Conservation (phyloP, 352 stramenopile species). For the Phytophthora quininea region DNA sequence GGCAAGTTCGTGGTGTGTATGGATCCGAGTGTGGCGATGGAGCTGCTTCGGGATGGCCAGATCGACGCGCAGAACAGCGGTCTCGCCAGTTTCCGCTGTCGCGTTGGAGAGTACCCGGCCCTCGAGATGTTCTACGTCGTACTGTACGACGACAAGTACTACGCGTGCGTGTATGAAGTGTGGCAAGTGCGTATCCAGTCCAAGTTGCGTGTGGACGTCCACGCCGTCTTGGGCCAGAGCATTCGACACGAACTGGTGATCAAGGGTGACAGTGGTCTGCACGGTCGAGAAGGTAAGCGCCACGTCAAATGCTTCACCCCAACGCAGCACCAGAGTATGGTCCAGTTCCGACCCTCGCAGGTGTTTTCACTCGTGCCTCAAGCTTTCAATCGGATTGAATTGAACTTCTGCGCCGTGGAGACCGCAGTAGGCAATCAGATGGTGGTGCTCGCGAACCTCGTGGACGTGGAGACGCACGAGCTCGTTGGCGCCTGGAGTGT, state of each 20-base stretch:
- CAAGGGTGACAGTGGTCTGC: constrained; percentile 66
- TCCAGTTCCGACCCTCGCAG: constrained; percentile 79
- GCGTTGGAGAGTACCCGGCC: constrained; percentile 83
- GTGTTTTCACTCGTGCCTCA: constrained; percentile 89
- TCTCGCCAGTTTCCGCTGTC: constrained; percentile 80
- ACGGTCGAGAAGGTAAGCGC: constrained; percentile 18
- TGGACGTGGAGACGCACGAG: constrained; percentile 91
- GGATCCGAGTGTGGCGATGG: constrained; percentile 70
- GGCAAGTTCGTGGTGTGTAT: constrained; percentile 76
- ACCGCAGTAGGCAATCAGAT: constrained; percentile 19
- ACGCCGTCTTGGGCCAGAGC: constrained; percentile 86
- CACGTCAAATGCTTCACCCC: constrained; percentile 65
- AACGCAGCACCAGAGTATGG: constrained; percentile 37
- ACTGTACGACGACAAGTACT: constrained; percentile 89
- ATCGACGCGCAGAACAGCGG: constrained; percentile 21
- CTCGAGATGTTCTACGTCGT: constrained; percentile 92
- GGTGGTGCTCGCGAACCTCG: constrained; percentile 81
- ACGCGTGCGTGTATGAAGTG: constrained; percentile 76
- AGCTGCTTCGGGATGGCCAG: constrained; percentile 30
- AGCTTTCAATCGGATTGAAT: constrained; percentile 92
- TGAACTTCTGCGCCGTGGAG: constrained; percentile 73
- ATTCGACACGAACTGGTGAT: constrained; percentile 91
- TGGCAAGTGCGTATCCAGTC: constrained; percentile 86
- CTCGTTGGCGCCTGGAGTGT: constrained; percentile 92
- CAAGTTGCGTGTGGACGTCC: constrained; percentile 84